Evolutionary conservation across 169 alveolate species (phyloP).

Genomic region (Plasmodium malariae): DNA sequence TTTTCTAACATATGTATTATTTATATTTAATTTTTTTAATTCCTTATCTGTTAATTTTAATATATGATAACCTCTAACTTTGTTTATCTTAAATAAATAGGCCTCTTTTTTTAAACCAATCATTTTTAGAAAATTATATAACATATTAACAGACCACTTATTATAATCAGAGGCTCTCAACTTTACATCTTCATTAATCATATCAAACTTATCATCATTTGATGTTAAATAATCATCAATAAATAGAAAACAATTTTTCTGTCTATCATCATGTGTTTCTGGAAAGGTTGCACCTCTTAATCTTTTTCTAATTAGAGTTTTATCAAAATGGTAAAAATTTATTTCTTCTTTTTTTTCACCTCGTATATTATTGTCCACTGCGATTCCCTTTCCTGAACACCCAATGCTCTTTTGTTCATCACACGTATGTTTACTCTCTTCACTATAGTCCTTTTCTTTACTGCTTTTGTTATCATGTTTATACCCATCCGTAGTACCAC

Average conservation of each 20-base stretch:
- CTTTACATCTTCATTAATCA: constrained; percentile 50
- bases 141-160: constrained; percentile 74
- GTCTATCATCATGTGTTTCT: constrained; percentile 76
- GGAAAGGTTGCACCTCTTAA: constrained; percentile 71
- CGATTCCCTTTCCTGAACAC: too few relatives aligned
- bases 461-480: too few relatives aligned
- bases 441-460: too few relatives aligned
- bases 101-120: constrained; percentile 74
- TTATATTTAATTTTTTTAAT: constrained; percentile 71
- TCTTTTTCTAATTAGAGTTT: constrained; percentile 5
- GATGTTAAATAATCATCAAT: constrained; percentile 76
- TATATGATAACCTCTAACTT: constrained; percentile 77
- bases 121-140: constrained; percentile 72
- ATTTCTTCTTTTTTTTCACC: constrained; percentile 5
- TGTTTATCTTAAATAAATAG: constrained; percentile 55
- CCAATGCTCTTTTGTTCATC: too few relatives aligned
- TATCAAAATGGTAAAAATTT: not conserved
- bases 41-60: constrained; percentile 72
- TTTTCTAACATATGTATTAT: constrained; percentile 73
- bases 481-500: too few relatives aligned
- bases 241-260: constrained; percentile 68
- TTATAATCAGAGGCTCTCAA: constrained; percentile 76
- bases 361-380: too few relatives aligned
- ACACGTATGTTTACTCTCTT: too few relatives aligned
- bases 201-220: constrained; percentile 42